Base-by-base conservation (phyloP, 768 basidiomycete genomes). In the Kondoa malvinella region DNA sequence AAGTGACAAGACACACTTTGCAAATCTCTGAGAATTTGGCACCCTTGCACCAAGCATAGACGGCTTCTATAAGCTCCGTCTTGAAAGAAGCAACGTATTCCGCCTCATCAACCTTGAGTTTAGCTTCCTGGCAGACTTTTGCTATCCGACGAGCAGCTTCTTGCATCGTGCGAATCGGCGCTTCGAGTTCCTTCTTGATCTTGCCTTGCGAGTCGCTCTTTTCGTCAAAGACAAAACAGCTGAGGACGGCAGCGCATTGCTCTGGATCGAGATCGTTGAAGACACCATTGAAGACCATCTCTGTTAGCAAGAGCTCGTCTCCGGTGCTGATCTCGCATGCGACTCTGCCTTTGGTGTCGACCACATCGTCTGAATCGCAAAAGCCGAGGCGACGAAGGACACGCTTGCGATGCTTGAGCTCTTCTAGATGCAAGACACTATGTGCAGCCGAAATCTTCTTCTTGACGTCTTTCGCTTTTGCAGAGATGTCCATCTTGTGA, bases 261-360 rank as follows among this genome's bases (percentile, higher is more conserved):
- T 96, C 92, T 0, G 95, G 94, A 0, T 82, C 80, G 61, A 99
- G 77, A 1, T 87, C 76, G 74, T 95, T 96, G 82, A 99, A 99
- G 26, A 85, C 87, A 67, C 95, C 95, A 69, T 95, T 91, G 81
- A 99, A 97, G 68, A 99, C 86, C 74, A 99, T 82, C 77, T 97
- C 95, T 0, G 95, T 99, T 70, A 99, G 81, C 34, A 99, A 81
- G 64, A 99, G 79, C 78, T 99, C 95, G 74, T 99, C 95, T 4
- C 95, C 95, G 1, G 92, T 86, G 75, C 88, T 91, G 78, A 99
- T 97, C 78, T 99, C 95, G 76, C 95, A 99, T 21, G 95, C 95
- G 0, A 99, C 94, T 50, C 95, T 82, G 0, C 95, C 95, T 79
- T 99, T 99, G 83, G 92, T 85, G 76, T 97, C 95, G 26, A 97